Conservation (phyloP, 2,329 filamentous ascomycete species). For the Stachybotrys echinatus region DNA sequence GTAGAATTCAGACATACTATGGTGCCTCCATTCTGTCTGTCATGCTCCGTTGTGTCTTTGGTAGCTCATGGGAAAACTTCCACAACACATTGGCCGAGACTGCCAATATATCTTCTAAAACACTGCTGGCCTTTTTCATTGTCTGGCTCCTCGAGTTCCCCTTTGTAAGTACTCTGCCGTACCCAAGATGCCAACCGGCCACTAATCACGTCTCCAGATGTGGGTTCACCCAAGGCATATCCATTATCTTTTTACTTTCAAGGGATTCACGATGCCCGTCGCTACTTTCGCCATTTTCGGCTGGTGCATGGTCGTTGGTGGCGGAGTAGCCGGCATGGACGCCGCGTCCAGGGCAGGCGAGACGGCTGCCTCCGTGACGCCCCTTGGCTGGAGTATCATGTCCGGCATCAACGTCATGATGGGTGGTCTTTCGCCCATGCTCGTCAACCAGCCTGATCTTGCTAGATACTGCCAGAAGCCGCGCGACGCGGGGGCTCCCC, state of each 20-base stretch:
- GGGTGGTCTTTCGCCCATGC: constrained; percentile 25
- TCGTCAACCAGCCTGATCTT: constrained; percentile 30
- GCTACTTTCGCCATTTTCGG: constrained; percentile 29
- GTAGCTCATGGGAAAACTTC: constrained; percentile 21
- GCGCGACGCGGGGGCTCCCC: constrained; percentile 21
- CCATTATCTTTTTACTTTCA: constrained; percentile 27
- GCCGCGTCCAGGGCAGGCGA: constrained; percentile 18
- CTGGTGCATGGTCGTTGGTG: constrained; percentile 23
- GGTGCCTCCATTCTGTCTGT: constrained; percentile 9
- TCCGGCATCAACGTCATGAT: constrained; percentile 31
- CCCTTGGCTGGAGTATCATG: constrained; percentile 31
- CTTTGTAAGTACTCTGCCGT: constrained; percentile 17
- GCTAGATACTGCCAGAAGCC: constrained; percentile 26
- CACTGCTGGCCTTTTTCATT: constrained; percentile 31
- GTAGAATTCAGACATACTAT: constrained; percentile 5
- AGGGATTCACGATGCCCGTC: constrained; percentile 26
- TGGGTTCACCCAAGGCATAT: constrained; percentile 29
- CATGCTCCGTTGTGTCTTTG: constrained; percentile 26
- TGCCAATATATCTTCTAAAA: constrained; percentile 25
- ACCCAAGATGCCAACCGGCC: not conserved
- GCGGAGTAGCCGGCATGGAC: constrained; percentile 17
- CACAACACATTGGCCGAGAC: constrained; percentile 23
- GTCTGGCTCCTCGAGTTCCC: constrained; percentile 32
- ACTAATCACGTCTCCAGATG: constrained; percentile 9
- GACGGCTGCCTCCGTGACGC: constrained; percentile 14